Conservation (phyloP, 2,329 filamentous ascomycete species). For the Fusarium sublunatum region DNA sequence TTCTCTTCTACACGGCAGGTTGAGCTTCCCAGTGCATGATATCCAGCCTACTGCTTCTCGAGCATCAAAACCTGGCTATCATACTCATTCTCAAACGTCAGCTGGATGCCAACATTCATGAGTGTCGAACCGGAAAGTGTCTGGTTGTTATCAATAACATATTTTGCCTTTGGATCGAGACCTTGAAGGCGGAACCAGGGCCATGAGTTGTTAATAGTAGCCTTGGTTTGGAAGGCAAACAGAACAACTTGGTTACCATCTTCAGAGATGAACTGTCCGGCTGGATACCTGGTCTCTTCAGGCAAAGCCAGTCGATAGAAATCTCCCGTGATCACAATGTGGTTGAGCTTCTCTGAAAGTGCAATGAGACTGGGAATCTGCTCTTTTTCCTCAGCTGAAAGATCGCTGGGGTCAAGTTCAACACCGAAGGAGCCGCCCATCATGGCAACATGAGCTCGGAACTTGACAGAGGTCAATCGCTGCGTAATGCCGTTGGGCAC, state of each 20-base stretch:
- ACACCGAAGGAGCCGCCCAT: slow-evolving; percentile 76
- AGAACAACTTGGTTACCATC: slow-evolving; percentile 63
- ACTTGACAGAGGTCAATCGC: slow-evolving; percentile 66
- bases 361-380: slow-evolving; percentile 65
- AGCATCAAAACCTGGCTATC: slow-evolving; percentile 68
- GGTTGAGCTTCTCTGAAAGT: slow-evolving; percentile 67
- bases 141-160: slow-evolving; percentile 63
- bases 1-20: too few species aligned
- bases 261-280: slow-evolving; percentile 67
- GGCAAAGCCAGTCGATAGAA: slow-evolving; percentile 70
- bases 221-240: slow-evolving; percentile 70
- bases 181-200: slow-evolving; percentile 68
- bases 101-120: slow-evolving; percentile 71
- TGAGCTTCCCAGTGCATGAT: neutral
- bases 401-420: slow-evolving; percentile 69
- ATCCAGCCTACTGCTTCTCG: slow-evolving; percentile 50
- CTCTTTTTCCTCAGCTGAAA: slow-evolving; percentile 61
- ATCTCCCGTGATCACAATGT: slow-evolving; percentile 67
- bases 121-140: slow-evolving; percentile 68
- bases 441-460: slow-evolving; percentile 74
- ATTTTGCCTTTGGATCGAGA: slow-evolving; percentile 64
- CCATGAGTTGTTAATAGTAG: slow-evolving; percentile 61
- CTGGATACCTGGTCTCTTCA: slow-evolving; percentile 70
- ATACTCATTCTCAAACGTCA: slow-evolving; percentile 63
- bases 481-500: slow-evolving; percentile 69